These are phyloP conservation scores for Pterula multifida DNA, from an alignment of 1,284 basidiomycete species.

Conservation along the genomic window DNA sequence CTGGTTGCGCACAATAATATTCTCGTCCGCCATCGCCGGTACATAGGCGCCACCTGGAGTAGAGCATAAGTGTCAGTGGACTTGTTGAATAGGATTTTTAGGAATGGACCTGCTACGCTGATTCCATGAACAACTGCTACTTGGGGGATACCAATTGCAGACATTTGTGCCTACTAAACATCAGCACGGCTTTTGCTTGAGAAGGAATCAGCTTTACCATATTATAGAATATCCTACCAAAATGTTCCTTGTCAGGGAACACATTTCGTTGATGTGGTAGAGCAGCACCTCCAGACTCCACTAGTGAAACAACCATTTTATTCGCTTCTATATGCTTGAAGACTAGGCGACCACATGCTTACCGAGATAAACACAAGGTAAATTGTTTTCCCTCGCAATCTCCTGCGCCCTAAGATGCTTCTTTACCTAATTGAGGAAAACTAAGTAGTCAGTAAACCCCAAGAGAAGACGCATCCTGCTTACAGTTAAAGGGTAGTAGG, in stretches of 20 bases:
- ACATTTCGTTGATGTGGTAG: conserved; percentile 90
- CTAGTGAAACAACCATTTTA: no score
- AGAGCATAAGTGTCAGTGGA: conserved; percentile 19
- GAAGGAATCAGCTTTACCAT: conserved; percentile 46
- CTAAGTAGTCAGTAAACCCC: background rate
- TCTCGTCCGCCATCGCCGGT: conserved; percentile 94
- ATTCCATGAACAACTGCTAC: conserved; percentile 92
- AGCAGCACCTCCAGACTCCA: conserved; percentile 90
- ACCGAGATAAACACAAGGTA: conserved; percentile 92
- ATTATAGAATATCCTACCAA: conserved; percentile 94
- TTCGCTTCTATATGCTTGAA: background rate
- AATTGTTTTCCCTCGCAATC: conserved; percentile 78
- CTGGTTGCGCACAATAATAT: conserved; percentile 89
- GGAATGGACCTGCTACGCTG: conserved; percentile 63
- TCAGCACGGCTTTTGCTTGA: background rate
- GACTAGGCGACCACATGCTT: conserved; percentile 8
- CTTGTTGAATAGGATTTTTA: conserved; percentile 3
- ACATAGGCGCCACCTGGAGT: conserved; percentile 77
- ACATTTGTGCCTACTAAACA: conserved; percentile 71
- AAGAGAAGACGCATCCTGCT: conserved; percentile 10
- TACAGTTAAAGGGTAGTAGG: conserved; percentile 87
- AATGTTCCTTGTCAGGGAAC: conserved; percentile 87
- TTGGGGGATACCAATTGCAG: conserved; percentile 82
- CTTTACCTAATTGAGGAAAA: conserved; percentile 52
- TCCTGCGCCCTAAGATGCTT: conserved; percentile 93